Percentiles rank a stretch among this genome's conserved stretches.
Evolutionary conservation across 31 red algal species (phyloP).

Genomic region (Porphyra umbilicalis): DNA sequence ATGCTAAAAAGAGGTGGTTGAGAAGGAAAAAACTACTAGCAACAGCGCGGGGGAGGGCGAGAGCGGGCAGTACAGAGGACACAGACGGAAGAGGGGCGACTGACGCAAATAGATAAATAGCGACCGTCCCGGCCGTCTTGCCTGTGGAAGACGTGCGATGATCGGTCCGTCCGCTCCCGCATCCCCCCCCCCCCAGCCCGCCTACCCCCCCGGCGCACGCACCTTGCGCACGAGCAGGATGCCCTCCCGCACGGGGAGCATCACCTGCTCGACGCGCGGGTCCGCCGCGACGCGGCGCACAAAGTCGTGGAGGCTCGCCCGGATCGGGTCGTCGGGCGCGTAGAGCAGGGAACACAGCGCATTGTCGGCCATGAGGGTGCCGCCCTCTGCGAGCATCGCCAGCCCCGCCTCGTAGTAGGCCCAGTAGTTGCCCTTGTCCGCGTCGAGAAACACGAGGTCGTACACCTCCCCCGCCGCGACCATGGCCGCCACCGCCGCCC

Average conservation of each 20-base stretch:
- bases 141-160: too few species aligned
- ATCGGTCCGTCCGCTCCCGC: too few species aligned
- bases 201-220: background rate
- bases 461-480: constrained; percentile 24
- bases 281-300: constrained; percentile 37
- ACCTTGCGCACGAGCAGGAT: constrained; percentile 26
- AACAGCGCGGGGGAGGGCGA: too few species aligned
- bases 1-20: too few species aligned
- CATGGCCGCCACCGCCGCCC: constrained; percentile 17
- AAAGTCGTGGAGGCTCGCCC: constrained; percentile 42
- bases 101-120: too few species aligned
- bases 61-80: too few species aligned
- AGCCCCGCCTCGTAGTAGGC: constrained; percentile 56
- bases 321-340: constrained; percentile 38
- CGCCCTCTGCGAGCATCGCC: constrained; percentile 28
- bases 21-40: too few species aligned
- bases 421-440: constrained; percentile 66
- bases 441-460: constrained; percentile 77
- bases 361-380: constrained; percentile 69
- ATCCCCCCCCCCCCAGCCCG: too few species aligned
- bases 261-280: constrained; percentile 48
- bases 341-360: constrained; percentile 52
- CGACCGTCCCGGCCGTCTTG: too few species aligned
- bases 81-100: too few species aligned
- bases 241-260: constrained; percentile 72